These are phyloP conservation scores for Stachybotrys elegans DNA, from an alignment of 2,329 filamentous ascomycete species.

Conservation along the genomic window DNA sequence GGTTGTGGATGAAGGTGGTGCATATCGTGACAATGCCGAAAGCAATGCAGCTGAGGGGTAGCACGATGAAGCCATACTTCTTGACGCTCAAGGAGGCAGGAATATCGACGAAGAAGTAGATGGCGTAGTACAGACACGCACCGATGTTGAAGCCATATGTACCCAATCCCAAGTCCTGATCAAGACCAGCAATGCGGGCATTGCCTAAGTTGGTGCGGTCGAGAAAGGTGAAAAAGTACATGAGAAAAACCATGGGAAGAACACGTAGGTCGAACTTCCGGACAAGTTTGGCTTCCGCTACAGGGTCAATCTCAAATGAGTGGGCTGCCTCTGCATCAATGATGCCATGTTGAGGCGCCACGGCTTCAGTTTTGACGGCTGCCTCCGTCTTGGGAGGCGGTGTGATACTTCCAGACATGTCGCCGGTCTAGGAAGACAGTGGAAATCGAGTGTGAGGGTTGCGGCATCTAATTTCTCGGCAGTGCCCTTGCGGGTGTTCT, in stretches of 20 bases:
- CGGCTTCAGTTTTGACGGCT: not conserved
- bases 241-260: conserved; percentile 46
- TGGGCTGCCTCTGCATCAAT: conserved; percentile 1
- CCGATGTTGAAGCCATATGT: conserved; percentile 49
- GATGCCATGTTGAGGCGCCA: not conserved
- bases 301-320: conserved; percentile 10
- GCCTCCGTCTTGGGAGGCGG: too few species aligned
- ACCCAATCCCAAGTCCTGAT: conserved; percentile 38
- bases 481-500: too few species aligned
- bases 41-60: conserved; percentile 28
- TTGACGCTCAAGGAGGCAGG: conserved; percentile 51
- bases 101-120: conserved; percentile 53
- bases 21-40: conserved; percentile 52
- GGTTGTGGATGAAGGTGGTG: conserved; percentile 47
- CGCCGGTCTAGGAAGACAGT: too few species aligned
- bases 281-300: conserved; percentile 11
- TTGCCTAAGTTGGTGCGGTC: conserved; percentile 41
- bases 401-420: too few species aligned
- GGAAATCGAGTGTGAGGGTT: too few species aligned
- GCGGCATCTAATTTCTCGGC: too few species aligned
- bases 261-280: conserved; percentile 25
- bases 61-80: conserved; percentile 44
- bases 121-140: conserved; percentile 53
- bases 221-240: conserved; percentile 52
- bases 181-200: conserved; percentile 32